phyloP scores from a whole-genome alignment of 106 monocot genomes.

The Dendrobium chrysotoxum region DNA sequence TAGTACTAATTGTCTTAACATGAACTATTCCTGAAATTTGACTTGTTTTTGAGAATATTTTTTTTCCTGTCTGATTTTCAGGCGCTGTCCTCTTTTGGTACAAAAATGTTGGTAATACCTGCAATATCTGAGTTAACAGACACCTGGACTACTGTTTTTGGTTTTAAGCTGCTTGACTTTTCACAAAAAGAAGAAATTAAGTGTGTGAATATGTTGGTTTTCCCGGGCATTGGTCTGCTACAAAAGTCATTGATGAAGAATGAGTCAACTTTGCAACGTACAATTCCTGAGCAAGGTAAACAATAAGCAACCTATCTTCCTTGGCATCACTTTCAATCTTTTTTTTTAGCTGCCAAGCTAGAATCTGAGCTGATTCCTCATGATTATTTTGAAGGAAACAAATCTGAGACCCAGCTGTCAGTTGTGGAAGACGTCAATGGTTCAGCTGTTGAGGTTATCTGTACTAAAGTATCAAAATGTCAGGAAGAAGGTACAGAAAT shows the following conservation, averaged over 20 bases:
- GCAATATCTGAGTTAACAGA: slow-evolving; percentile 77
- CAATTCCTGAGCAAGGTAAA: slow-evolving; percentile 23
- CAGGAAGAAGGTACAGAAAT: neutral
- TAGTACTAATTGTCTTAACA: neutral
- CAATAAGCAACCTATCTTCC: neutral
- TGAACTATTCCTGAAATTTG: neutral
- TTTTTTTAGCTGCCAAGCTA: neutral
- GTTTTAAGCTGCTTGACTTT: slow-evolving; percentile 57
- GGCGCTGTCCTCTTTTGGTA: slow-evolving; percentile 61
- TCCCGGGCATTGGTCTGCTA: slow-evolving; percentile 74
- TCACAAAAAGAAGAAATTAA: slow-evolving; percentile 52
- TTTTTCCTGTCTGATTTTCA: slow-evolving; percentile 22
- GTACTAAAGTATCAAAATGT: neutral
- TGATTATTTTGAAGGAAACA: neutral
- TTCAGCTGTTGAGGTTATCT: neutral
- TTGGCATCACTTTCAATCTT: neutral
- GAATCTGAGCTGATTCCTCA: neutral
- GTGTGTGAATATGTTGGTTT: slow-evolving; percentile 70
- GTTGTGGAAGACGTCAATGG: neutral
- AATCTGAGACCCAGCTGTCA: neutral
- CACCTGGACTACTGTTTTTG: slow-evolving; percentile 76
- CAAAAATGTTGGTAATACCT: slow-evolving; percentile 82
- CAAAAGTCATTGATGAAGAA: slow-evolving; percentile 39
- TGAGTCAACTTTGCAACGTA: slow-evolving; percentile 12
- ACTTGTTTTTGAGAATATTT: neutral